Evolutionary conservation across 176 grass and related monocot species (phyloP), one percentile per base, ranked within the genome.

Genomic region (Puya raimondii): DNA sequence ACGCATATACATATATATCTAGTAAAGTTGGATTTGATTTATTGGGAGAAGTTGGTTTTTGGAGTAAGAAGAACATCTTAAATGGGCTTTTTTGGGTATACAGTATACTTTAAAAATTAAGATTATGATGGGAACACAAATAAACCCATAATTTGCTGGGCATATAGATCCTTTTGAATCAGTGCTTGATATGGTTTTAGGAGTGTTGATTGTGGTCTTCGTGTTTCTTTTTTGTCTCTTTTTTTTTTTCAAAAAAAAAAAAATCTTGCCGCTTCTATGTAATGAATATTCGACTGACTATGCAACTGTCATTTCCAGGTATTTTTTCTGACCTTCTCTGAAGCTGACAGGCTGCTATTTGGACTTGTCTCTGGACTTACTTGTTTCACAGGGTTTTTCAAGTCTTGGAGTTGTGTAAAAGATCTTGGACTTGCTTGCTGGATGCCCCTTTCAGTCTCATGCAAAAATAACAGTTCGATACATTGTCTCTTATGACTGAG

Each of bases 241-340:
- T 65, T 49, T 22, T 23, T 68, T 78, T 69, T 26, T 1, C 1
- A 26, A 26, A 26, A 26, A 26, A 26, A 26, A 26, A 26, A 26
- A 26, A 26, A 26, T 67, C 53, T 50, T 22, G 33, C 4, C 4
- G 5, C 33, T 42, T 42, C 33, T 6, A 42, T 42, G 33, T 42
- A 6, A 53, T 33, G 64, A 53, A 17, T 11, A 22, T 69, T n/a
- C 21, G 5, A 49, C 75, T 75, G 64, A 85, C 71, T 75, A 16
- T 75, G 56, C 66, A 79, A 79, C 64, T 71, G 58, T 85, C 67
- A 79, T 16, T 91, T 91, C 92, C 86, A 89, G 88, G 88, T 92
- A 96, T 84, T 92, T 88, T 88, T 82, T 96, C 88, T 92, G 88
- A 91, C 88, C 78, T 82, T 89, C 81, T 91, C 83, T 96, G 92